Evolutionary conservation across 2,329 filamentous ascomycete species (phyloP), one percentile per base, ranked within the genome.

Genomic region (Orbilia quercus): DNA sequence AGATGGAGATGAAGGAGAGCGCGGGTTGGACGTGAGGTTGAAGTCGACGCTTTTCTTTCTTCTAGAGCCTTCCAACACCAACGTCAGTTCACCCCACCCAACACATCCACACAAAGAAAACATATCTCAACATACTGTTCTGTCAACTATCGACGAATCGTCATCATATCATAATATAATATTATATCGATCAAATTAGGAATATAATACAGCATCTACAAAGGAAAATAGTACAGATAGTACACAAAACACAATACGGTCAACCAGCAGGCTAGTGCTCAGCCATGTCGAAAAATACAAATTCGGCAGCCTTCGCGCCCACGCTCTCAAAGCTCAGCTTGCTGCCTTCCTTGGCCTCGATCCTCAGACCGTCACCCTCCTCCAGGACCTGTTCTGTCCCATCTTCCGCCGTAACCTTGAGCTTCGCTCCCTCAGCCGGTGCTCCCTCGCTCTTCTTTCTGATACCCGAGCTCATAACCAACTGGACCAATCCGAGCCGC

Each of bases 381-480:
- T 67, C 58, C 9, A 74, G 57, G 5, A 67, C 62, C 44, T 69
- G 62, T 42, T 74, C 63, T 6, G 63, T 69, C 9, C 70, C 70
- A 18, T 74, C 70, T 31, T 74, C 70, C 3, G 70, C 70, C 6
- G 70, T 74, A 7, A 74, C 70, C 70, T 64, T 74, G 20, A 74
- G 38, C 45, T 74, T 74, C 14, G 70, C 70, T 7, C 70, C 70
- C n/a, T 62, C 36, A 18, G 48, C 70, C n/a, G 70, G 70, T 7
- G 64, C 70, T 16, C 48, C 40, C 44, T 73, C 69, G 18, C 14
- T 51, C 69, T 66, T 73, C 60, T 73, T 73, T 25, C 69, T 50
- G 63, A 74, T 74, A 3, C 70, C 70, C 1, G 70, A 74, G 40
- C 70, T 74, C 70, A 74, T 74, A 16, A 74, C 70, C 34, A 74